Conservation (phyloP, 2,329 filamentous ascomycete species). For the Trichoderma sp. region DNA sequence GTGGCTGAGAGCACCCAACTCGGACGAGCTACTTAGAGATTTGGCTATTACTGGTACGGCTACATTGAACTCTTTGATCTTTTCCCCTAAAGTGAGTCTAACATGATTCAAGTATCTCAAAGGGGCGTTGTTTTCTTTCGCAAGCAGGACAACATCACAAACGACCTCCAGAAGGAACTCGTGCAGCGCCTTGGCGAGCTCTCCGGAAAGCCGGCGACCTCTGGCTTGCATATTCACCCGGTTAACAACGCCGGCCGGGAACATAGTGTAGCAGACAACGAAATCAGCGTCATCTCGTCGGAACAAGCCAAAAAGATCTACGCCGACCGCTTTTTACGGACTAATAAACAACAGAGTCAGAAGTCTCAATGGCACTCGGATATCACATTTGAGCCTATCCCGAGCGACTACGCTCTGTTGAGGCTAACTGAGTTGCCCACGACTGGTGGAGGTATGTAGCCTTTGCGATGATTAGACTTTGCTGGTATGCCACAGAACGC, state of each 20-base stretch:
- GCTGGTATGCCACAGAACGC: background rate
- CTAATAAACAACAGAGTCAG: slow-evolving; percentile 17
- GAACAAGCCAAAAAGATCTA: slow-evolving; percentile 46
- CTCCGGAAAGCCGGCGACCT: slow-evolving; percentile 48
- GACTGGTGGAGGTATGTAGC: slow-evolving; percentile 53
- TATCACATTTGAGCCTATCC: slow-evolving; percentile 49
- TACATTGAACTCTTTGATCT: background rate
- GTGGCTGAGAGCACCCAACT: slow-evolving; percentile 42
- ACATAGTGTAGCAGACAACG: slow-evolving; percentile 41
- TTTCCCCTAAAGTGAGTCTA: background rate
- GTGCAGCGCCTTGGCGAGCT: slow-evolving; percentile 42
- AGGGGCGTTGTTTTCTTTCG: slow-evolving; percentile 46
- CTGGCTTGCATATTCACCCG: slow-evolving; percentile 59
- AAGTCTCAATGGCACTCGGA: slow-evolving; percentile 53
- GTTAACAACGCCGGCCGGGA: slow-evolving; percentile 57
- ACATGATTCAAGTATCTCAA: slow-evolving; percentile 38
- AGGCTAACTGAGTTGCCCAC: slow-evolving; percentile 59
- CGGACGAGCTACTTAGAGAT: slow-evolving; percentile 56
- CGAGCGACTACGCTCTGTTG: slow-evolving; percentile 65
- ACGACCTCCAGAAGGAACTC: slow-evolving; percentile 45
- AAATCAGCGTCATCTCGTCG: slow-evolving; percentile 56
- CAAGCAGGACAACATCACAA: slow-evolving; percentile 42
- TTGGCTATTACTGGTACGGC: slow-evolving; percentile 53
- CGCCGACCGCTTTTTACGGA: slow-evolving; percentile 52
- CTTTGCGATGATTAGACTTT: background rate